Base-by-base conservation (phyloP, 164 flowering plant genomes). In the Nelumbo lutea region DNA sequence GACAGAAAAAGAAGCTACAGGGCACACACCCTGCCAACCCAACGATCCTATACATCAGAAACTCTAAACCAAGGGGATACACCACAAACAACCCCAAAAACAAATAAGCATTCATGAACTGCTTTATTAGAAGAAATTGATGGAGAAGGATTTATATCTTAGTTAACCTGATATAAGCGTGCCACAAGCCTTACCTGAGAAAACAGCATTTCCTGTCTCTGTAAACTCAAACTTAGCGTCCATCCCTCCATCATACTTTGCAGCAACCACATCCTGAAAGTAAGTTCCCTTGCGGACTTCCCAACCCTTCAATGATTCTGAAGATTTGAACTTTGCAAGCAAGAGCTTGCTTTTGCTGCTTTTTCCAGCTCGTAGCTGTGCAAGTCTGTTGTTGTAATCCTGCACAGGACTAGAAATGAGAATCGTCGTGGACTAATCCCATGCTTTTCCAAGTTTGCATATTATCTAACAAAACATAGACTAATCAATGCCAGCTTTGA, bases 341-440 rank as follows among this genome's bases (percentile, higher is more conserved):
- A 88, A 77, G 72, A 95, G 96, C 86, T 95, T 95, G 86, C 94
- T 91, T 77, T 95, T 92, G 82, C 97, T 95, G 79, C 99, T 95
- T 79, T 84, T 92, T 27, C 97, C 97, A 42, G 99, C 99, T 65
- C 99, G 81, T 39, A 87, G 66, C 73, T 92, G 97, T 9, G 99
- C 99, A 62, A 92, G 77, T 70, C 76, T 77, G 69, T 95, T 88
- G 82, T 90, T 95, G 80, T 90, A 88, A 78, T 95, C 99, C 98
- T 95, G 79, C 51, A 77, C n/a, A 42, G 68, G 66, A 15, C 13
- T 15, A 72, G 10, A 56, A 8, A 5, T 56, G 42, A 47, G 67
- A 57, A n/a, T 59, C 38, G 6, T 46, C 7, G 44, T 38, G n/a
- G 10, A 59, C 5, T 9, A 42, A 42, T 5, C 45, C 5, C n/a